These are phyloP conservation scores for Euryodendron excelsum DNA, from an alignment of 148 eudicot species.

Conservation along the genomic window DNA sequence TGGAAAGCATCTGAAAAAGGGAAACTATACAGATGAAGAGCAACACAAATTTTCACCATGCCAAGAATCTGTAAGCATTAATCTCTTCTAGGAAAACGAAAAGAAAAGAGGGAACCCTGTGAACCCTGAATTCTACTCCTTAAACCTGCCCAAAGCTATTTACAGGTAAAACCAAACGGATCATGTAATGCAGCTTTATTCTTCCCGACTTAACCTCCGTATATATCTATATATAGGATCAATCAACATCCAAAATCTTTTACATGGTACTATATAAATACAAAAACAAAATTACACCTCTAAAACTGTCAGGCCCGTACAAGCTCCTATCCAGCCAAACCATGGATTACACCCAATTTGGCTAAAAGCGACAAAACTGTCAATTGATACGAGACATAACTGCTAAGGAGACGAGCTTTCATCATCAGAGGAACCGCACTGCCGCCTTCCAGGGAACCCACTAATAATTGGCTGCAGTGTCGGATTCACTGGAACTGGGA, in stretches of 20 bases:
- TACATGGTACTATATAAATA: constrained; percentile 29
- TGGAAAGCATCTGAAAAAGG: constrained; percentile 8
- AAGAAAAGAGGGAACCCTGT: neutral
- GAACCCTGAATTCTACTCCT: neutral
- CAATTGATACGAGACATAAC: constrained; percentile 4
- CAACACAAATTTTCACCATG: neutral
- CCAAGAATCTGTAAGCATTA: neutral
- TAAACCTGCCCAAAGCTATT: neutral
- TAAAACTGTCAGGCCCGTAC: constrained; percentile 15
- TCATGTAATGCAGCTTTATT: neutral
- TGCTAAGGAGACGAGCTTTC: constrained; percentile 41
- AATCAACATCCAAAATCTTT: constrained; percentile 40
- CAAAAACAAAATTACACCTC: constrained; percentile 30
- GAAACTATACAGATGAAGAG: neutral
- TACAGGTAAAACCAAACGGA: constrained; percentile 9
- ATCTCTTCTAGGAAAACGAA: neutral
- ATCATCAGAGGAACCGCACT: constrained; percentile 56
- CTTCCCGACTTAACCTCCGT: constrained; percentile 3
- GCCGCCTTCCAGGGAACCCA: constrained; percentile 43
- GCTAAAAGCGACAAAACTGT: constrained; percentile 24
- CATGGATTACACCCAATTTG: constrained; percentile 32
- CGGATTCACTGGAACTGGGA: constrained; percentile 85
- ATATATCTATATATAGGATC: constrained; percentile 9
- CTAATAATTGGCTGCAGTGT: constrained; percentile 47
- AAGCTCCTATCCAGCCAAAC: constrained; percentile 25